Base-by-base conservation (phyloP, 306 rosid species). In the Prunus mongolica region DNA sequence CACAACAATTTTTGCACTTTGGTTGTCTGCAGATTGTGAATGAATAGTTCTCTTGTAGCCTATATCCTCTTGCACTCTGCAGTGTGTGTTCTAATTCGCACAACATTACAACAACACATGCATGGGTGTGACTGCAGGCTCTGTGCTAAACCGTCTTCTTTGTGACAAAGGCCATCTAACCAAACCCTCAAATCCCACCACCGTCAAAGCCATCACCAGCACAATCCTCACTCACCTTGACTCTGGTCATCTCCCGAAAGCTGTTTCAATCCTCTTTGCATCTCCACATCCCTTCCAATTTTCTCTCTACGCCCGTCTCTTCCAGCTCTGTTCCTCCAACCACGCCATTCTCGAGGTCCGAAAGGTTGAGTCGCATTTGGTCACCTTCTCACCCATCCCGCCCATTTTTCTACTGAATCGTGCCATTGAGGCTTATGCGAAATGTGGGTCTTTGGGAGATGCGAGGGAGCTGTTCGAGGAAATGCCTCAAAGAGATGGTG, bases 401-500 rank as follows among this genome's bases (percentile, higher is more conserved):
- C 91, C 89, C 14, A 52, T 78, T 32, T 91, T 88, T 77, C 89
- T 91, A 45, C 76, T 88, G 65, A 91, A 91, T 73, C 90, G 93
- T 20, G 93, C 86, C 25, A 87, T 89, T 8, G 97, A 91, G 13
- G 14, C 95, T 0, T 91, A 86, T 6, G 90, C 85, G 0, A 86
- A 79, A 88, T 91, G 93, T 34, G 83, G 87, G 27, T 89, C 62
- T 58, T 65, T 91, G n/a, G 86, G 67, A 3, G 93, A 91, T 54
- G 93, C 95, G 0, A 24, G 84, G 34, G 90, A 85, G 79, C 63
- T 91, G 84, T 89, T 91, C 77, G 91, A 91, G 52, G 91, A 91
- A 89, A 91, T 91, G 97, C 93, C 90, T 45, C 77, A 73, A 1
- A 75, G 86, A 84, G 91, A 91, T 46, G 93, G 90, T 0, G 97